These are phyloP conservation scores for Beauveria sp. DNA, from an alignment of 2,329 filamentous ascomycete species.

Conservation along the genomic window DNA sequence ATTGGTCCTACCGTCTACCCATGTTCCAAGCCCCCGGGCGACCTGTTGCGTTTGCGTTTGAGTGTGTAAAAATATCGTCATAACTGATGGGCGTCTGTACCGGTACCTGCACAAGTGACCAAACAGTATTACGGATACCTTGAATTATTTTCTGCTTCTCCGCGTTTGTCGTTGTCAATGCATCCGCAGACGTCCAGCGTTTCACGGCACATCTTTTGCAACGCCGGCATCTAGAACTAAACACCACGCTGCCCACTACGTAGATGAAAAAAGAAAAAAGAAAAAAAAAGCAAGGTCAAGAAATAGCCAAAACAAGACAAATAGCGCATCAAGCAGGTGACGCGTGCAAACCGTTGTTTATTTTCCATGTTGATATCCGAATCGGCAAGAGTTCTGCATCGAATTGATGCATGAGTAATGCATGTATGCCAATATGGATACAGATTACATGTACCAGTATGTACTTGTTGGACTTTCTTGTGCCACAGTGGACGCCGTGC, in stretches of 20 bases:
- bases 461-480: not conserved
- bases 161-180: conserved; percentile 2
- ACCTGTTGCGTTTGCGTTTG: not conserved
- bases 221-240: not conserved
- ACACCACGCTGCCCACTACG: not conserved
- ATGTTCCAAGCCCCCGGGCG: not conserved
- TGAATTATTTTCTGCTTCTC: not conserved
- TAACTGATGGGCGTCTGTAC: not conserved
- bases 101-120: not conserved
- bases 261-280: not conserved
- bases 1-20: not conserved
- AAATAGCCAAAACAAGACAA: not conserved
- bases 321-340: not conserved
- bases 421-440: not conserved
- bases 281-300: not conserved
- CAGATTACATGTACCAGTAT: not conserved
- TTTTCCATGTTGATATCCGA: not conserved
- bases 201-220: not conserved
- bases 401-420: conserved; percentile 1
- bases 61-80: not conserved
- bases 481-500: not conserved
- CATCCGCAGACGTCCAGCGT: not conserved
- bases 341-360: not conserved
- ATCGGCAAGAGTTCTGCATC: conserved; percentile 1
- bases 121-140: not conserved